phyloP scores from a whole-genome alignment of 352 stramenopile genomes.

The Phytophthora tentaculata region DNA sequence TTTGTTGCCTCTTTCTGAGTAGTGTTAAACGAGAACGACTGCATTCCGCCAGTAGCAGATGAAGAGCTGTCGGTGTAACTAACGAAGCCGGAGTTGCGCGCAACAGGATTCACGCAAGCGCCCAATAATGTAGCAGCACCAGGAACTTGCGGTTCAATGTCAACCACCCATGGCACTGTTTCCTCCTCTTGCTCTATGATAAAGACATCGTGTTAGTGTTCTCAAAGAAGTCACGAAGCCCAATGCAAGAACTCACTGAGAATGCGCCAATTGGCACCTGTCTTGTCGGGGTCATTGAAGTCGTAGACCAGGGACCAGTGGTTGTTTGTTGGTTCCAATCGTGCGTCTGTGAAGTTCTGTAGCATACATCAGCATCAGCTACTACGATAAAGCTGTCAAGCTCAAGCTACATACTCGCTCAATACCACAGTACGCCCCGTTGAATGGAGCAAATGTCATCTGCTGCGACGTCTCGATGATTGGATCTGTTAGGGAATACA shows the following conservation, averaged over 20 bases:
- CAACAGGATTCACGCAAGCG: slow-evolving; percentile 68
- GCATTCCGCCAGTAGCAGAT: slow-evolving; percentile 37
- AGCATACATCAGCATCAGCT: neutral
- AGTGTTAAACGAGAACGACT: slow-evolving; percentile 77
- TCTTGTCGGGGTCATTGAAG: slow-evolving; percentile 92
- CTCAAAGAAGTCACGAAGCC: too few relatives aligned
- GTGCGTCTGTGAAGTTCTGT: slow-evolving; percentile 75
- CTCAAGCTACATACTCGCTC: slow-evolving; percentile 39
- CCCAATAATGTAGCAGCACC: slow-evolving; percentile 43
- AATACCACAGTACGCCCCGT: slow-evolving; percentile 81
- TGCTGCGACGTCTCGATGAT: slow-evolving; percentile 91
- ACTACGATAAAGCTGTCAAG: neutral
- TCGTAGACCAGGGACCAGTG: slow-evolving; percentile 93
- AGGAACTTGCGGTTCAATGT: slow-evolving; percentile 50
- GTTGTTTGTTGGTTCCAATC: slow-evolving; percentile 86
- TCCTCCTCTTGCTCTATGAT: slow-evolving; percentile 54
- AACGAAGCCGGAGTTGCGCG: slow-evolving; percentile 60
- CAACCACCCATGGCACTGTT: slow-evolving; percentile 50
- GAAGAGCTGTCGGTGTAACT: slow-evolving; percentile 52
- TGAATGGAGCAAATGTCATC: slow-evolving; percentile 91
- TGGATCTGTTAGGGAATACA: slow-evolving; percentile 92
- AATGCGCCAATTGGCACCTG: slow-evolving; percentile 71
- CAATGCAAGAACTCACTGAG: slow-evolving; percentile 43
- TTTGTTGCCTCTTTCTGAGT: slow-evolving; percentile 53
- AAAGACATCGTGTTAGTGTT: neutral